Base-by-base conservation (phyloP, 352 stramenopile species). In the Phytophthora cryptogea region DNA sequence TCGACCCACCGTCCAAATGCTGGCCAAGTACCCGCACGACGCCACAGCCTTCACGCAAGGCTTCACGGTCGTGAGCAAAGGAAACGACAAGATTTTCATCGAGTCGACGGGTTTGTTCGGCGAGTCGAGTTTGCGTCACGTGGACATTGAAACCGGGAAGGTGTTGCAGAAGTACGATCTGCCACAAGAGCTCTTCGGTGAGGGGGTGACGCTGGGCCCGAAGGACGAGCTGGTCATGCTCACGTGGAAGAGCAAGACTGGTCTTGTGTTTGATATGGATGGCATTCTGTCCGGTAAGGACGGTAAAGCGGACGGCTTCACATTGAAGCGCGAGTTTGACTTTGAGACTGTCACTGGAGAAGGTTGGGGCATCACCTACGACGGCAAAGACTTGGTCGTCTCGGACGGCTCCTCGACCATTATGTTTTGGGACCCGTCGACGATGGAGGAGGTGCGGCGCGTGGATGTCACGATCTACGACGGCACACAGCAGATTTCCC, bases 351-450 rank as follows among this genome's bases (percentile, higher is more conserved):
- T 68, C 26, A 89, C 76, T 6, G 69, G 76, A 28, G 83, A 98
- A 89, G 95, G 95, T 36, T 98, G 95, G 95, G 95, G 95, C 28
- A 96, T 98, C 37, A 97, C 96, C 63, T 88, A 89, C 59, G 68
- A 84, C 39, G 75, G 74, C 17, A 47, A 68, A 35, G 59, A 87
- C 28, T 59, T 88, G n/a, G 35, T 82, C 1, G 89, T 98, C 11
- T 96, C 79, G 37, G 95, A 98, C 68, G 95, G 95, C 39, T 97
- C 88, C 4, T 70, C 80, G 4, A 89, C 80, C 23, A 67, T 98
- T 11, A 81, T 94, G 59, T 97, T 98, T 73, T 98, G 92, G 94
- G 86, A 98, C 59, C 57, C 78, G 0, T 60, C 69, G 20, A 97
- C 85, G 8, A 77, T 97, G 64, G 40, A 71, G 41, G 69, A 95